These are phyloP conservation scores for Colletotrichum siamense DNA, from an alignment of 2,329 filamentous ascomycete genomes.

Conservation along the genomic window DNA sequence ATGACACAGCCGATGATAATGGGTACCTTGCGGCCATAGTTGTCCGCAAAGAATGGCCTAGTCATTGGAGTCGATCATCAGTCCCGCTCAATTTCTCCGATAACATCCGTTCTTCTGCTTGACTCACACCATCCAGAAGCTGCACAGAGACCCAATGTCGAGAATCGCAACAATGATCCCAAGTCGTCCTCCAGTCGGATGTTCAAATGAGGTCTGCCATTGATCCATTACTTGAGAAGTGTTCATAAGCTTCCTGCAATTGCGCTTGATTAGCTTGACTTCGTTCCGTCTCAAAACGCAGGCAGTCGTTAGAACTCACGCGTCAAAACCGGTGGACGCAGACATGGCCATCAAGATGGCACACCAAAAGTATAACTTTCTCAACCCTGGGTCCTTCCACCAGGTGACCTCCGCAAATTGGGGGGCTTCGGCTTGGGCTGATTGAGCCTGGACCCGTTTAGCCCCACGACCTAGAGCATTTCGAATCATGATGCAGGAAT, in stretches of 20 bases:
- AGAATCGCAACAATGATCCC: conserved; percentile 56
- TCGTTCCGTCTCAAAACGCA: too few relatives aligned
- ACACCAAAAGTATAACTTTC: too few relatives aligned
- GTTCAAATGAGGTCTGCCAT: conserved; percentile 53
- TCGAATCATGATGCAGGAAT: too few relatives aligned
- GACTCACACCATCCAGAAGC: conserved; percentile 45
- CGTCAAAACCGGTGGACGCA: too few relatives aligned
- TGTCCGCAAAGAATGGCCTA: conserved; percentile 38
- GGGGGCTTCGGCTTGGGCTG: too few relatives aligned
- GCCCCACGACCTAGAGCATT: too few relatives aligned
- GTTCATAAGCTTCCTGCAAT: conserved; percentile 53
- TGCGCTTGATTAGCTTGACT: too few relatives aligned
- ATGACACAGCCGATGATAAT: conserved; percentile 48
- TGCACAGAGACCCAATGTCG: conserved; percentile 53
- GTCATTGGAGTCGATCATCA: not conserved
- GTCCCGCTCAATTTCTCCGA: not conserved
- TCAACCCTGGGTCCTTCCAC: too few relatives aligned
- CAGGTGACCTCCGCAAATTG: too few relatives aligned
- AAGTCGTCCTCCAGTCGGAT: conserved; percentile 42
- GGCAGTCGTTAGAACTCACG: too few relatives aligned
- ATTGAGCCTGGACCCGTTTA: too few relatives aligned
- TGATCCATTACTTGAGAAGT: conserved; percentile 60
- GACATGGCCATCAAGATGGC: too few relatives aligned
- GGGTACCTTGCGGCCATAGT: conserved; percentile 44
- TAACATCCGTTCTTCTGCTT: conserved; percentile 34